Evolutionary conservation across 2,329 filamentous ascomycete species (phyloP).

Genomic region (Calycina herbarum): DNA sequence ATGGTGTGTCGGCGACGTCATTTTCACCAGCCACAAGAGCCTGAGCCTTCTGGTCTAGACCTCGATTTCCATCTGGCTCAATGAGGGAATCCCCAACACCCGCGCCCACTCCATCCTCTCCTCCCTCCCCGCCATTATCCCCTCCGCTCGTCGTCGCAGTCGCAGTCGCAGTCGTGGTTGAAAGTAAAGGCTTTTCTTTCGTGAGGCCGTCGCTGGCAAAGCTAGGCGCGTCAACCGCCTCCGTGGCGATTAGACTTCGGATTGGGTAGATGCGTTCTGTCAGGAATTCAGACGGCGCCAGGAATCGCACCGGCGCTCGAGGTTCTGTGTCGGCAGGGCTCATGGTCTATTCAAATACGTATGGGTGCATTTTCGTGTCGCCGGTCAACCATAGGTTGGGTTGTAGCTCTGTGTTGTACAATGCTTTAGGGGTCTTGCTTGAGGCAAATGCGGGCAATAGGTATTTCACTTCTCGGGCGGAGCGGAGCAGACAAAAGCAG

Average conservation of each 20-base stretch:
- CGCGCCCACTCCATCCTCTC: neutral
- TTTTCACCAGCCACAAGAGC: too few species aligned
- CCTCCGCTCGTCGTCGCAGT: neutral
- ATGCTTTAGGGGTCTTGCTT: too few species aligned
- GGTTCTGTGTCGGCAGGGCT: neutral
- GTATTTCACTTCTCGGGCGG: too few species aligned
- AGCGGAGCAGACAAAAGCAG: too few species aligned
- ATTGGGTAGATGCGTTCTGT: slow-evolving; percentile 32
- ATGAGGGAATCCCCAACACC: neutral
- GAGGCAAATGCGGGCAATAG: too few species aligned
- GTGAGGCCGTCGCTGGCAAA: neutral
- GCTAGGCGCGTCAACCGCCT: neutral
- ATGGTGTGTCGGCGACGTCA: neutral
- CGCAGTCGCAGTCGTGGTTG: neutral
- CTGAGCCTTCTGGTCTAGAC: neutral
- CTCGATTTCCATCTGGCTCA: neutral
- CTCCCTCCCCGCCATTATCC: neutral
- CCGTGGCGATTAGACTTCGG: slow-evolving; percentile 23
- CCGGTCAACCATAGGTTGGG: neutral
- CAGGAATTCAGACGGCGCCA: slow-evolving; percentile 21
- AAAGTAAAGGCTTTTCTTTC: neutral
- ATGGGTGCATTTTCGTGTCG: neutral
- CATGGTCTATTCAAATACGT: neutral
- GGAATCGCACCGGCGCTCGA: slow-evolving; percentile 21
- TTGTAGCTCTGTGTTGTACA: too few species aligned